Base-by-base conservation (phyloP, 2,329 filamentous ascomycete genomes). In the Cytospora paraplurivora region DNA sequence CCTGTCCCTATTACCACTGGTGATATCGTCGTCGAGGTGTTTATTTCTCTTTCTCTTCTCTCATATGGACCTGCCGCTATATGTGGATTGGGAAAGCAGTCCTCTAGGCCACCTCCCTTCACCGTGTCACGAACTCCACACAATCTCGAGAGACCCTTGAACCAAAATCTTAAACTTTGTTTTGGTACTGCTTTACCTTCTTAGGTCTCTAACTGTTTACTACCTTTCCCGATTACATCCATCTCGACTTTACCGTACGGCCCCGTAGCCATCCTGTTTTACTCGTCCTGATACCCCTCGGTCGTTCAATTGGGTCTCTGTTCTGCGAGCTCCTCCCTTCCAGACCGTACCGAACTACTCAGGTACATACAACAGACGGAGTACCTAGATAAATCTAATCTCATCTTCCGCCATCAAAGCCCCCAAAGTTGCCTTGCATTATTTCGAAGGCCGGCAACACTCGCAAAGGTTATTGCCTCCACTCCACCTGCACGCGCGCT, bases 361-460 rank as follows among this genome's bases (percentile, higher is more conserved):
- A 13, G 27, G 27, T 27, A 27, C 27, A 27, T 27, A 27, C 27
- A 4, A 27, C 27, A 27, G 27, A 27, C 27, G 27, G 27, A 27
- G 27, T 27, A 27, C 44, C 32, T 55, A 35, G 38, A 38, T 55
- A 37, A 56, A 61, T 50, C 17, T 55, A 47, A 47, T 51, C 21
- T 51, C 32, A 49, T 5, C 10, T 19, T 32, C 56, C 15, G 34
- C 54, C 21, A 56, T 32, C 56, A 37, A 41, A 62, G 15, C 53
- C 33, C 34, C 41, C 44, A 19, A 41, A 34, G 63, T 64, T 56
- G 59, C 53, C 54, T 56, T 62, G 63, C 63, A 58, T 65, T 62
- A 52, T 21, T 21, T 19, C 21, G 44, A 8, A 47, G 53, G 50
- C 32, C 59, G 59, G 27, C 59, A 21, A 47, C 41, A 33, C 50